phyloP scores from a whole-genome alignment of 345 rosid genomes.

The Eutrema heterophyllum region DNA sequence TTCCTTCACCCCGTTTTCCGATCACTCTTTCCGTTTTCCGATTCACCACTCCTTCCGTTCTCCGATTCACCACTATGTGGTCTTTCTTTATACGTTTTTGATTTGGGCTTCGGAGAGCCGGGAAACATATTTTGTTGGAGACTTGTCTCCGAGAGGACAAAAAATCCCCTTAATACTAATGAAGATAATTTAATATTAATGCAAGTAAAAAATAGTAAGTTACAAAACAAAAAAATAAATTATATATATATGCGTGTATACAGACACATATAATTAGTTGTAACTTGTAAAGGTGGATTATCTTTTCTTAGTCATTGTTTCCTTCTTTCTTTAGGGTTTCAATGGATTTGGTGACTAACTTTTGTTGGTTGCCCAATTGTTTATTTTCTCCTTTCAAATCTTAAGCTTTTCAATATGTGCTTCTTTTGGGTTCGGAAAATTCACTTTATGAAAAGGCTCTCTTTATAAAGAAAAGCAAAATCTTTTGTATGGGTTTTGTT shows the following conservation, averaged over 20 bases:
- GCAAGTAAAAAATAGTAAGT: no score
- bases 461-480: slow-evolving; percentile 35
- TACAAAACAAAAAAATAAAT: no score
- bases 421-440: slow-evolving; percentile 25
- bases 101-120: no score
- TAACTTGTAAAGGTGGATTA: slow-evolving; percentile 26
- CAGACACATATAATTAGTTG: slow-evolving; percentile 4
- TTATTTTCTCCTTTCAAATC: slow-evolving; percentile 19
- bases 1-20: no score
- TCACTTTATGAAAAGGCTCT: slow-evolving; percentile 16
- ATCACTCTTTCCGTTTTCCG: no score
- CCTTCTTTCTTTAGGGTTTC: slow-evolving; percentile 29
- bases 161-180: no score
- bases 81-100: no score
- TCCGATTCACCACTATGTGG: no score
- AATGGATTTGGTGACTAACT: slow-evolving; percentile 40
- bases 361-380: slow-evolving; percentile 25
- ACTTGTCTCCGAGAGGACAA: no score
- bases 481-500: slow-evolving; percentile 31
- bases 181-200: no score
- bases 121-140: no score
- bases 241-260: background rate
- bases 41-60: no score
- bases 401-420: slow-evolving; percentile 21
- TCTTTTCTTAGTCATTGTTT: slow-evolving; percentile 14